A percentile compares a stretch with the other conserved stretches of the same genome.
Conservation (phyloP, 1,284 basidiomycete genomes). For the Tilletia horrida region DNA sequence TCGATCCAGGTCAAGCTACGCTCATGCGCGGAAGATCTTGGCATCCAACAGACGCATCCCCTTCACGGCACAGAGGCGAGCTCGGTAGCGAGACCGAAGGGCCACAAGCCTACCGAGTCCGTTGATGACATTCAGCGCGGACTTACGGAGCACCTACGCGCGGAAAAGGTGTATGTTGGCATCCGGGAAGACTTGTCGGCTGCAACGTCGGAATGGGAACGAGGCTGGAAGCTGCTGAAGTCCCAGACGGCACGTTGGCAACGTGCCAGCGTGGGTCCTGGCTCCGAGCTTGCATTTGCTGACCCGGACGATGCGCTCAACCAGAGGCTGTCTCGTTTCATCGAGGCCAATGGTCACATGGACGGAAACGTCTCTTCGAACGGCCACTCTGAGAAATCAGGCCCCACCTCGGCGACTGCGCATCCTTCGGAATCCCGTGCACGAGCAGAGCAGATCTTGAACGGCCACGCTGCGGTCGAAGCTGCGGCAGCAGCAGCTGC, state of each 20-base stretch:
- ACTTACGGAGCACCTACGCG: slow-evolving; percentile 20
- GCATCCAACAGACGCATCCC: slow-evolving; percentile 26
- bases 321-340: not conserved
- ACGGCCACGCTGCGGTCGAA: slow-evolving; percentile 12
- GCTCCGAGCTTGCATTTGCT: not conserved
- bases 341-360: slow-evolving; percentile 12
- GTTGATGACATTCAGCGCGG: not conserved
- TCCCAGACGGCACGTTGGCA: slow-evolving; percentile 22
- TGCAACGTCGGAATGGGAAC: slow-evolving; percentile 50
- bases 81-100: not conserved
- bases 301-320: slow-evolving; percentile 22
- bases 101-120: not conserved
- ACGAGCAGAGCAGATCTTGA: not conserved
- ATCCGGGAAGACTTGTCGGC: slow-evolving; percentile 46
- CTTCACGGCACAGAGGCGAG: slow-evolving; percentile 37
- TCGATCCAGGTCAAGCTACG: slow-evolving; percentile 52
- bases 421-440: not conserved
- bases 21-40: slow-evolving; percentile 45
- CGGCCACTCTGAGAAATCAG: slow-evolving; percentile 4
- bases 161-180: slow-evolving; percentile 37
- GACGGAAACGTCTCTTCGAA: not conserved
- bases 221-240: slow-evolving; percentile 35
- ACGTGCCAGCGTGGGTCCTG: not conserved
- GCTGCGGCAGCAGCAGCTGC: not conserved
- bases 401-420: slow-evolving; percentile 5